These are phyloP conservation scores for Triticum aestivum DNA, from an alignment of 176 grass and related monocot genomes.

Conservation along the genomic window IWGSC_CS_RefSeq_v2.1 NC_057804.1:31709707-31710206, in stretches of 20 bases:
- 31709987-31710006: neutral
- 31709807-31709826: no score
- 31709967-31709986: neutral
- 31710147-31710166: neutral
- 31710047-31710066: neutral
- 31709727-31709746: neutral
- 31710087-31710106: neutral
- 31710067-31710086: neutral
- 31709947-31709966: neutral
- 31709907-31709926: neutral
- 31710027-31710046: neutral
- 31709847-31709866: no score
- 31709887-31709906: no score
- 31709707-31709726: neutral
- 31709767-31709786: neutral
- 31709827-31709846: no score
- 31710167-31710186: neutral
- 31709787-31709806: neutral
- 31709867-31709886: no score
- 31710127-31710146: conserved; percentile 6
- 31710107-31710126: neutral
- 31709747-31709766: neutral
- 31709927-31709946: neutral
- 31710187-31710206: neutral
- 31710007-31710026: neutral